Conservation (phyloP, 371 early-diverging fungal species). For the Homolaphlyctis polyrhiza region DNA sequence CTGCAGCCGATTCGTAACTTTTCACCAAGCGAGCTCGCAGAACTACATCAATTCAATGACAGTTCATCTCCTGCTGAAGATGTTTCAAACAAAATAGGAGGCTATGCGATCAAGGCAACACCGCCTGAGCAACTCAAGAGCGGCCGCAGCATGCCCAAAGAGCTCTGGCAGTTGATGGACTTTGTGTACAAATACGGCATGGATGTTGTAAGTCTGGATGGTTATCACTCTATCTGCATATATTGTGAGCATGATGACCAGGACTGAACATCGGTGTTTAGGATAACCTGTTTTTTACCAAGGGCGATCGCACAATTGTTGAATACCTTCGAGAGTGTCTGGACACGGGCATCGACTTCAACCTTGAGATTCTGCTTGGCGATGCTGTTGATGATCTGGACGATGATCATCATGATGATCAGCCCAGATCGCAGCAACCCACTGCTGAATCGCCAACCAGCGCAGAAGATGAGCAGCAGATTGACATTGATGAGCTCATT, state of each 20-base stretch:
- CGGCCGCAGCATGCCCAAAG: slow-evolving; percentile 69
- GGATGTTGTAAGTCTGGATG: slow-evolving; percentile 46
- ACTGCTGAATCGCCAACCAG: neutral
- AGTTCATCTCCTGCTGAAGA: neutral
- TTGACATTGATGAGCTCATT: slow-evolving; percentile 17
- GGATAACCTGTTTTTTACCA: slow-evolving; percentile 59
- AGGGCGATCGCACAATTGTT: slow-evolving; percentile 62
- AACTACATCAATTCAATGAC: neutral
- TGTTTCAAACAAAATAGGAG: slow-evolving; percentile 3
- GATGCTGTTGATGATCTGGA: slow-evolving; percentile 15
- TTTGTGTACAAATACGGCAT: slow-evolving; percentile 67
- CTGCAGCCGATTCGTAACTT: neutral
- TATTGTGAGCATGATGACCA: neutral
- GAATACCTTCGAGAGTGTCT: slow-evolving; percentile 73
- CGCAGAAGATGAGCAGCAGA: neutral
- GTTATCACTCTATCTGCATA: neutral
- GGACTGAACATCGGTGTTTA: too few relatives aligned
- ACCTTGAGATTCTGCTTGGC: slow-evolving; percentile 37
- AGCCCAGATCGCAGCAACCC: neutral
- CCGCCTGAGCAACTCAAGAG: slow-evolving; percentile 21
- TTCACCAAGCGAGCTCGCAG: slow-evolving; percentile 6
- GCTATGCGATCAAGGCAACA: neutral
- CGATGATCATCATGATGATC: neutral
- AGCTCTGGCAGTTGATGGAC: slow-evolving; percentile 74
- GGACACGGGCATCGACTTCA: slow-evolving; percentile 73